These are phyloP conservation scores for Metschnikowia sp. DNA, from an alignment of 805 yeast species.

Conservation along the genomic window DNA sequence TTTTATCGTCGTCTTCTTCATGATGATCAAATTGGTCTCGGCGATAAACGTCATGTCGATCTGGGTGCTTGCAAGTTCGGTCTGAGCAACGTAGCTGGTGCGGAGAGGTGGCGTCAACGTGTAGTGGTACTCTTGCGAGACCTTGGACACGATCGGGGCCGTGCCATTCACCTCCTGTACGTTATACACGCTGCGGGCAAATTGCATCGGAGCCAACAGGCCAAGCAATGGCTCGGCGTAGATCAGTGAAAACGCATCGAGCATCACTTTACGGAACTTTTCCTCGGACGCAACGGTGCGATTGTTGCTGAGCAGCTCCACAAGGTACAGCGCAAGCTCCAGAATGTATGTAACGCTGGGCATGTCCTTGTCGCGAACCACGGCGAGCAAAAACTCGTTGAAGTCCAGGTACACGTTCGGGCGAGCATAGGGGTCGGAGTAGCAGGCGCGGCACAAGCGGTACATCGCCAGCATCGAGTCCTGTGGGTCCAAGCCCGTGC, in stretches of 20 bases:
- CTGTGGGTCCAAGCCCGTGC: constrained; percentile 20
- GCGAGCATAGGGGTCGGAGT: constrained; percentile 27
- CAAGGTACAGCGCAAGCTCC: constrained; percentile 18
- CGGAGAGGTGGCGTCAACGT: constrained; percentile 17
- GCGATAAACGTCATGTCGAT: constrained; percentile 17
- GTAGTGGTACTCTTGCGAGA: constrained; percentile 20
- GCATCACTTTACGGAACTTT: constrained; percentile 33
- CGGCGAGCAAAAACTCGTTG: constrained; percentile 25
- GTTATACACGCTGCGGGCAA: constrained; percentile 30
- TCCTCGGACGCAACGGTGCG: constrained; percentile 26
- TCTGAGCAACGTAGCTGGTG: constrained; percentile 9
- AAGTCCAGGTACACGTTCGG: constrained; percentile 27
- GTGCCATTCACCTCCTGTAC: constrained; percentile 20
- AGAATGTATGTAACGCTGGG: constrained; percentile 13
- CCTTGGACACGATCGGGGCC: constrained; percentile 16
- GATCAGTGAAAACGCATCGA: constrained; percentile 33
- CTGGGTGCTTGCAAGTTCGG: constrained; percentile 11
- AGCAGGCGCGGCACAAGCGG: constrained; percentile 28
- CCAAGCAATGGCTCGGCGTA: constrained; percentile 41
- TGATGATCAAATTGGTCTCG: constrained; percentile 18
- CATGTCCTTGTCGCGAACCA: constrained; percentile 18
- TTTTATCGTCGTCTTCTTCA: constrained; percentile 14
- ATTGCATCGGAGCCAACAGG: constrained; percentile 26
- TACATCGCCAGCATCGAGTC: constrained; percentile 26
- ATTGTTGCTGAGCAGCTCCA: constrained; percentile 22